These are phyloP conservation scores for Evansstolkia leycettana DNA, from an alignment of 495 filamentous ascomycete species.

Conservation along the genomic window DNA sequence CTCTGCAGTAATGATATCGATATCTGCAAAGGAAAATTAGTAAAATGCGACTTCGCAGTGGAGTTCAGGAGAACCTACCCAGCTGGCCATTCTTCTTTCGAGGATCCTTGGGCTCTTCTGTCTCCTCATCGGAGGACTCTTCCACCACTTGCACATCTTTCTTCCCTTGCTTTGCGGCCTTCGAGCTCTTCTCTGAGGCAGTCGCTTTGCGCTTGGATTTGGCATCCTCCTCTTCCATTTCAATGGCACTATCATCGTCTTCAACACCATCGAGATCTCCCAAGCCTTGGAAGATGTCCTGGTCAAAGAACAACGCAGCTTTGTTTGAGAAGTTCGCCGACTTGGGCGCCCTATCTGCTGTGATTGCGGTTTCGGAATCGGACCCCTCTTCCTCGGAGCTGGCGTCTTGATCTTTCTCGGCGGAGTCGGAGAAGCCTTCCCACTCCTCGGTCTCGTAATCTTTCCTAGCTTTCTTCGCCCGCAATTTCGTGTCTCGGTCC, in stretches of 20 bases:
- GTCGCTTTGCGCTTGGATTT: conserved; percentile 12
- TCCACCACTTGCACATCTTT: conserved; percentile 39
- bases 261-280: conserved; percentile 38
- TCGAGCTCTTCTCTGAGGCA: conserved; percentile 8
- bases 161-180: conserved; percentile 39
- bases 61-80: conserved; percentile 35
- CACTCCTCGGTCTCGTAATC: conserved; percentile 79
- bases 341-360: conserved; percentile 32
- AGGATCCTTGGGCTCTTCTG: conserved; percentile 56
- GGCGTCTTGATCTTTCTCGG: conserved; percentile 37
- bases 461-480: conserved; percentile 76
- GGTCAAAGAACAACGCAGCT: conserved; percentile 81
- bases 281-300: conserved; percentile 85
- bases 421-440: conserved; percentile 81
- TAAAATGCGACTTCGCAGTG: conserved; percentile 1
- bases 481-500: conserved; percentile 69
- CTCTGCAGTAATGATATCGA: conserved; percentile 97
- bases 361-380: conserved; percentile 35
- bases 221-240: conserved; percentile 30
- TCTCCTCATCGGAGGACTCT: conserved; percentile 36
- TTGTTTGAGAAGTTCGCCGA: conserved; percentile 59
- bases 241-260: conserved; percentile 29
- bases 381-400: conserved; percentile 46
- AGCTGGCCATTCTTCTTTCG: conserved; percentile 55
- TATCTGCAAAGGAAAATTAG: conserved; percentile 46